Evolutionary conservation across 768 basidiomycete species (phyloP).

Genomic region (Boletus rex-veris): DNA sequence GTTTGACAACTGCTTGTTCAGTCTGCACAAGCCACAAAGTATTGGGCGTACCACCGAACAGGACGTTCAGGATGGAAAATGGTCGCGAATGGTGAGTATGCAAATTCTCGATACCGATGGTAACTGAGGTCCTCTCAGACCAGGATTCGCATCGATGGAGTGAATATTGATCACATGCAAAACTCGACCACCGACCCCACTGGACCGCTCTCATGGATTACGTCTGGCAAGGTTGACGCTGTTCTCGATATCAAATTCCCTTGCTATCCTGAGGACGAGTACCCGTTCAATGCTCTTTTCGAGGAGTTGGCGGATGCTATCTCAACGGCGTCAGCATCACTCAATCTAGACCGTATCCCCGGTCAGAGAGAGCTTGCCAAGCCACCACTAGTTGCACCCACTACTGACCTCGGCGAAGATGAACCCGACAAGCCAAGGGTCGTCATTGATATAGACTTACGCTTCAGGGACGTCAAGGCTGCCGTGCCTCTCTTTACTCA

Average conservation of each 20-base stretch:
- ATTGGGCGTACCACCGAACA: constrained; percentile 87
- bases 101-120: background rate
- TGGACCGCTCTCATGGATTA: constrained; percentile 92
- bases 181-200: constrained; percentile 76
- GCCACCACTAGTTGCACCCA: constrained; percentile 77
- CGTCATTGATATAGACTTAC: constrained; percentile 86
- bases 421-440: constrained; percentile 44
- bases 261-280: constrained; percentile 65
- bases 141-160: constrained; percentile 93
- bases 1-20: constrained; percentile 96
- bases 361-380: constrained; percentile 85
- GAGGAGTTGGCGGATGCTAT: constrained; percentile 91
- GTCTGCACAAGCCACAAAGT: constrained; percentile 93
- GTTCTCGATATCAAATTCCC: constrained; percentile 99
- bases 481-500: constrained; percentile 88
- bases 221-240: constrained; percentile 92
- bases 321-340: constrained; percentile 53
- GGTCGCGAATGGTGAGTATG: constrained; percentile 78
- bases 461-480: constrained; percentile 95
- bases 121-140: constrained; percentile 48
- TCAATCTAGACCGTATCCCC: constrained; percentile 63
- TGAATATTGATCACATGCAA: constrained; percentile 94
- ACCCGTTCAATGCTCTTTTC: constrained; percentile 75
- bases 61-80: constrained; percentile 77
- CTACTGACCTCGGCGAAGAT: constrained; percentile 33